Conservation (phyloP, 1,284 basidiomycete species). For the Jaminaea rosea region DNA sequence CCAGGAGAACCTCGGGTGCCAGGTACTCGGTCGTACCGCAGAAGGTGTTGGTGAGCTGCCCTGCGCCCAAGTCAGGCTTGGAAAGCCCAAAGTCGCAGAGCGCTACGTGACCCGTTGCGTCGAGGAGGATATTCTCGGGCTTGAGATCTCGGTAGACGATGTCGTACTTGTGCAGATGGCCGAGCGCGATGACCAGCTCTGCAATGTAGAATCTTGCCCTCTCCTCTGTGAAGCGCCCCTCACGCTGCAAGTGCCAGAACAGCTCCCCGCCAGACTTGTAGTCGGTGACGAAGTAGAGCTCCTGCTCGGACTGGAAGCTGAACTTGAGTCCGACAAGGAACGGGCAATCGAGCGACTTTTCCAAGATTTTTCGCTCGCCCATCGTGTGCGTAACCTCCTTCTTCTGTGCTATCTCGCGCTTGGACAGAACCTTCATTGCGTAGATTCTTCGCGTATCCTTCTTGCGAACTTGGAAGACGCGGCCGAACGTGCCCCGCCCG, state of each 20-base stretch:
- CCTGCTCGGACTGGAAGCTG: conserved; percentile 89
- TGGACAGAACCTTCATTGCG: conserved; percentile 98
- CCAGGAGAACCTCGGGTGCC: conserved; percentile 94
- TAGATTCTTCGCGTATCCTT: conserved; percentile 96
- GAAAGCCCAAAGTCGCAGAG: conserved; percentile 94
- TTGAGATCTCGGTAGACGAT: conserved; percentile 95
- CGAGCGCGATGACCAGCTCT: conserved; percentile 82
- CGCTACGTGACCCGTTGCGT: conserved; percentile 92
- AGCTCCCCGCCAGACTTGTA: conserved; percentile 98
- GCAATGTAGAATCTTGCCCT: conserved; percentile 90
- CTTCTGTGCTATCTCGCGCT: conserved; percentile 97
- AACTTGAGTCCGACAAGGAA: conserved; percentile 99
- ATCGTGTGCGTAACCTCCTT: conserved; percentile 99
- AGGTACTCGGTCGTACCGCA: conserved; percentile 83
- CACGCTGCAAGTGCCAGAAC: conserved; percentile 94
- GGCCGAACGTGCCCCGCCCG: conserved; percentile 93
- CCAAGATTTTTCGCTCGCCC: conserved; percentile 96
- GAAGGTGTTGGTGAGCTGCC: conserved; percentile 94
- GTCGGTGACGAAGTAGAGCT: conserved; percentile 94
- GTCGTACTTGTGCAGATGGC: conserved; percentile 92
- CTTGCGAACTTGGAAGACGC: conserved; percentile 95
- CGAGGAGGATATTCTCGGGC: conserved; percentile 91
- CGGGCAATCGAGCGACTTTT: conserved; percentile 83
- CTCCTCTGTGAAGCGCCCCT: conserved; percentile 85
- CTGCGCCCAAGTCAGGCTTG: conserved; percentile 84